Percentiles rank a stretch among this genome's conserved stretches.
Conservation (phyloP, 768 basidiomycete genomes). For the Phylloporus rhodoxanthus region DNA sequence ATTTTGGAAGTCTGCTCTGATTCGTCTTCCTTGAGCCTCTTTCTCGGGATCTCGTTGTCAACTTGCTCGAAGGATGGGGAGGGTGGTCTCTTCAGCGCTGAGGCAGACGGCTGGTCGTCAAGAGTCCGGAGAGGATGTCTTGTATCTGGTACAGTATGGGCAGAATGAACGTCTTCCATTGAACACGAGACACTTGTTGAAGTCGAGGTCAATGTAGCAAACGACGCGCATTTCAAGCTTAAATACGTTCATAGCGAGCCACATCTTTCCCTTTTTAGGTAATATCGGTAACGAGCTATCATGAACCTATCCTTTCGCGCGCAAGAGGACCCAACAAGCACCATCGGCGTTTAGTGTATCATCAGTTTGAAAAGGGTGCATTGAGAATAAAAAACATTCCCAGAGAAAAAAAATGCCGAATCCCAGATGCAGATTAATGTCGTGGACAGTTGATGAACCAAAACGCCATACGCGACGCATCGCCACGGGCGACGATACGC, state of each 20-base stretch:
- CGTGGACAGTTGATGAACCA: too few relatives aligned
- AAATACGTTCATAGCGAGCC: constrained; percentile 22
- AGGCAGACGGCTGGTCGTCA: constrained; percentile 14
- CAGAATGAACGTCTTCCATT: constrained; percentile 15
- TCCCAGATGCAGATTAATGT: too few relatives aligned
- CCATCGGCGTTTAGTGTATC: too few relatives aligned
- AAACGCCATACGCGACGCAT: too few relatives aligned
- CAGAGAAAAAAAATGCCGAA: too few relatives aligned
- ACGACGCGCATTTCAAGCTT: constrained; percentile 16
- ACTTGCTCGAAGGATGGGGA: constrained; percentile 52
- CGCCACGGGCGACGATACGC: too few relatives aligned
- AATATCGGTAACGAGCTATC: constrained; percentile 10
- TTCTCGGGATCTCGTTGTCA: constrained; percentile 45
- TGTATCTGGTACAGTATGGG: neutral
- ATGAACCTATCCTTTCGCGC: neutral
- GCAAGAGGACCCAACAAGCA: too few relatives aligned
- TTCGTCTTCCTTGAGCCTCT: constrained; percentile 53
- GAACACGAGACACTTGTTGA: constrained; percentile 10
- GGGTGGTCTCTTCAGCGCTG: constrained; percentile 52
- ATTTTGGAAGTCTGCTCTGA: constrained; percentile 15
- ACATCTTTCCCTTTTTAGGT: constrained; percentile 22
- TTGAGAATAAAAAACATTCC: too few relatives aligned
- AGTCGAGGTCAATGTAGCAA: constrained; percentile 14
- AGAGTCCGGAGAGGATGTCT: constrained; percentile 3
- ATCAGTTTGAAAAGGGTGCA: too few relatives aligned